A percentile compares a stretch with the other conserved stretches of the same genome.
Conservation (phyloP, 2,329 filamentous ascomycete species). For the Aspergillus thermomutatus region DNA sequence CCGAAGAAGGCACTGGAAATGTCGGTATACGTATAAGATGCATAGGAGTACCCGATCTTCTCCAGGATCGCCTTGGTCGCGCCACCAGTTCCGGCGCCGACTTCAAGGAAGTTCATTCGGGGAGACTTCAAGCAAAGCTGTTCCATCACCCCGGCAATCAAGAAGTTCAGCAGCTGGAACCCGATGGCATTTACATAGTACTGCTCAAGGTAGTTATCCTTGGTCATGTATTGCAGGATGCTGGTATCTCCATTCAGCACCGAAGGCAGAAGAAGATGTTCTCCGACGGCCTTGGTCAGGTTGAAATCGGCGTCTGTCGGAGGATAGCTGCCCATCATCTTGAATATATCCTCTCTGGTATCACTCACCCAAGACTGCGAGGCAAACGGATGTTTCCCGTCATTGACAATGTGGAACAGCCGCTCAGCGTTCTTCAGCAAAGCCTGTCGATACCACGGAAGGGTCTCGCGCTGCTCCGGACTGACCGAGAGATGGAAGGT, state of each 20-base stretch:
- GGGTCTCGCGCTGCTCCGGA: neutral
- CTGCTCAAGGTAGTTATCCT: slow-evolving; percentile 33
- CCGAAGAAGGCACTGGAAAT: slow-evolving; percentile 43
- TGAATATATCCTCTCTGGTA: neutral
- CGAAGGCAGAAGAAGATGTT: slow-evolving; percentile 1
- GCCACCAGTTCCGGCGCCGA: slow-evolving; percentile 47
- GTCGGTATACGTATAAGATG: slow-evolving; percentile 46
- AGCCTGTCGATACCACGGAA: neutral
- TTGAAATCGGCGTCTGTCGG: neutral
- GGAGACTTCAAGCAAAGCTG: slow-evolving; percentile 41
- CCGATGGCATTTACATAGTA: slow-evolving; percentile 31
- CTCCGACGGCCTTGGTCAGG: neutral
- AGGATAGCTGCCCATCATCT: neutral
- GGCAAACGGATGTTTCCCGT: neutral
- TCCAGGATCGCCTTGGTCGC: slow-evolving; percentile 38
- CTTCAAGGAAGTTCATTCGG: slow-evolving; percentile 42
- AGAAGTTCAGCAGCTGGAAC: slow-evolving; percentile 18
- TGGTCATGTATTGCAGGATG: slow-evolving; percentile 38
- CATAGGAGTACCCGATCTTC: slow-evolving; percentile 25
- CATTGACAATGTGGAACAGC: neutral
- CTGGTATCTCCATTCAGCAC: slow-evolving; percentile 33
- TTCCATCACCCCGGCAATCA: slow-evolving; percentile 26
- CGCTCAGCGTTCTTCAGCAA: neutral
- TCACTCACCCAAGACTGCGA: neutral
- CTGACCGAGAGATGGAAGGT: neutral